Percentiles rank a stretch among this genome's conserved stretches.
These are phyloP conservation scores for Cyclostephanos invisitatus DNA, from an alignment of 108 stramenopile species.

Conservation along the genomic window DNA sequence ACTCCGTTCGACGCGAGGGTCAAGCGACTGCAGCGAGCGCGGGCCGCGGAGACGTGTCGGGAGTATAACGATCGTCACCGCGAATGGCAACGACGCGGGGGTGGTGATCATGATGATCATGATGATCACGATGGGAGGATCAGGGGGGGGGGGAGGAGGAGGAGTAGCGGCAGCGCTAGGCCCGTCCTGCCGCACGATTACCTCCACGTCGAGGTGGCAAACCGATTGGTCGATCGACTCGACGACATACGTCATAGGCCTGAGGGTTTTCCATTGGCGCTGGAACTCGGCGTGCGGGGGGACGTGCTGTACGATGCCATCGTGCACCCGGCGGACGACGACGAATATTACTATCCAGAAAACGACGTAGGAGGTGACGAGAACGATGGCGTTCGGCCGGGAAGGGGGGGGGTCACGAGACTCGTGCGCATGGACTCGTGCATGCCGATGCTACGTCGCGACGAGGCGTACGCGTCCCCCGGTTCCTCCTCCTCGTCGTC, in stretches of 20 bases:
- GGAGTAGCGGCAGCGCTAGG: no score
- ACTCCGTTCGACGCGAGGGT: slow-evolving; percentile 69
- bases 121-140: not conserved
- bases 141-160: not conserved
- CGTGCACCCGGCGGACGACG: slow-evolving; percentile 5
- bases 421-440: slow-evolving; percentile 80
- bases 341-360: slow-evolving; percentile 6
- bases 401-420: slow-evolving; percentile 83
- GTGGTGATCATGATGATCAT: not conserved
- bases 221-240: slow-evolving; percentile 77
- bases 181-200: slow-evolving; percentile 65
- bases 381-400: slow-evolving; percentile 55
- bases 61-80: slow-evolving; percentile 15
- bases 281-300: slow-evolving; percentile 78
- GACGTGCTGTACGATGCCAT: slow-evolving; percentile 73
- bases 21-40: slow-evolving; percentile 67
- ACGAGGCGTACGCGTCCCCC: slow-evolving; percentile 21
- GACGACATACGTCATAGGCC: slow-evolving; percentile 74
- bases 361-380: slow-evolving; percentile 59
- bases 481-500: not conserved
- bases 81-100: not conserved
- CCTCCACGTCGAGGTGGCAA: slow-evolving; percentile 77
- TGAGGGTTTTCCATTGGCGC: slow-evolving; percentile 73
- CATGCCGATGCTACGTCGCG: slow-evolving; percentile 63
- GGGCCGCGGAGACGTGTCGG: slow-evolving; percentile 52